phyloP scores from a whole-genome alignment of 768 basidiomycete species.

The Gloeophyllum trabeum region DNA sequence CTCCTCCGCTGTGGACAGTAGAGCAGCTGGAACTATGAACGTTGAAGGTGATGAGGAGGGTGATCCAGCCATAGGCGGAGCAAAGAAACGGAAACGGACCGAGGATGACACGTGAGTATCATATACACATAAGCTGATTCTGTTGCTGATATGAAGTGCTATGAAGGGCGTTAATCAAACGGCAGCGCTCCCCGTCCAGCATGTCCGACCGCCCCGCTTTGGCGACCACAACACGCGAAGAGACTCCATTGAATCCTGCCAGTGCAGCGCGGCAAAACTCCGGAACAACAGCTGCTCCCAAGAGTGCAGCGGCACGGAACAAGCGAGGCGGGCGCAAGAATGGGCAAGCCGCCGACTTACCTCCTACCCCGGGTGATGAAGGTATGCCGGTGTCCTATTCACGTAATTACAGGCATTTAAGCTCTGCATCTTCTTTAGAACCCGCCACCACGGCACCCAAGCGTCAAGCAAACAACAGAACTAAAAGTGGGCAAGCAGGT shows the following conservation, averaged over 20 bases:
- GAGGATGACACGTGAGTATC: conserved; percentile 60
- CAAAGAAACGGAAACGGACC: conserved; percentile 62
- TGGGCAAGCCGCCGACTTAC: conserved; percentile 16
- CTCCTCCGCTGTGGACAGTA: conserved; percentile 22
- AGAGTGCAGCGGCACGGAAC: conserved; percentile 13
- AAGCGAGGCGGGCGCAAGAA: conserved; percentile 18
- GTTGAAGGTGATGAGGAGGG: conserved; percentile 33
- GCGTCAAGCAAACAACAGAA: conserved; percentile 19
- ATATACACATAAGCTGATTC: neutral
- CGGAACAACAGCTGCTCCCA: conserved; percentile 12
- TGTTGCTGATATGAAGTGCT: neutral
- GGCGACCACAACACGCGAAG: conserved; percentile 27
- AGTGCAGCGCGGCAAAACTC: conserved; percentile 13
- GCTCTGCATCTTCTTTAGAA: no score
- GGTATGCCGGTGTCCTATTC: neutral
- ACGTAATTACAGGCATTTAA: no score
- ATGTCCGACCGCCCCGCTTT: conserved; percentile 45
- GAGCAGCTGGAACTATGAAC: neutral
- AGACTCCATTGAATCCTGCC: conserved; percentile 25
- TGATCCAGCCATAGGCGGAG: conserved; percentile 32
- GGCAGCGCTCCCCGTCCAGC: conserved; percentile 66
- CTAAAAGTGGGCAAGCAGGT: neutral
- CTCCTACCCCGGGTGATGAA: conserved; percentile 5
- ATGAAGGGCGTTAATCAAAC: conserved; percentile 38
- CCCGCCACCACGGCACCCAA: neutral